phyloP scores from a whole-genome alignment of 2,329 filamentous ascomycete species.

The Ophiostoma quercus region DNA sequence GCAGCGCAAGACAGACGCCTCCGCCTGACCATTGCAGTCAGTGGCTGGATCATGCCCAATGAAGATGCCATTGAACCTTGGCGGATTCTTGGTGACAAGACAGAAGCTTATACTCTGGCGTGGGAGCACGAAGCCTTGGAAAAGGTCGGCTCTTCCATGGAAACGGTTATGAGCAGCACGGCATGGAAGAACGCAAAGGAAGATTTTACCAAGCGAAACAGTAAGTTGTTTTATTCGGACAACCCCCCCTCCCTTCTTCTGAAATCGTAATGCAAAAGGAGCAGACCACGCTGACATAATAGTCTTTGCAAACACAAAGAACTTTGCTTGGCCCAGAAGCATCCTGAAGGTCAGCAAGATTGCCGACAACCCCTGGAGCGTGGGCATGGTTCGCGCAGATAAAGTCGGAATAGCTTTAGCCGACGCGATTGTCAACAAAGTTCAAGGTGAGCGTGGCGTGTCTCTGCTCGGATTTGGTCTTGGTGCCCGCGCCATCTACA shows the following conservation, averaged over 20 bases:
- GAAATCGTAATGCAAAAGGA: too few relatives aligned
- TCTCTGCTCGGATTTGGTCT: constrained; percentile 78
- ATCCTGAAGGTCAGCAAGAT: constrained; percentile 66
- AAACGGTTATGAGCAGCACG: constrained; percentile 68
- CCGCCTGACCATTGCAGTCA: constrained; percentile 75
- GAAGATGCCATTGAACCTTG: constrained; percentile 73
- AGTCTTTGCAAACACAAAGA: constrained; percentile 16
- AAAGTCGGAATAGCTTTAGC: constrained; percentile 68
- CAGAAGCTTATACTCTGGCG: constrained; percentile 75
- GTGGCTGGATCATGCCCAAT: constrained; percentile 71
- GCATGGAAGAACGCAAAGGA: constrained; percentile 69
- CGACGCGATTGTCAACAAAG: constrained; percentile 73
- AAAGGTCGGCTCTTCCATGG: constrained; percentile 72
- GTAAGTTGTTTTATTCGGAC: constrained; percentile 36
- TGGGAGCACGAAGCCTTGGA: constrained; percentile 77
- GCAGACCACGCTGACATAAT: neutral
- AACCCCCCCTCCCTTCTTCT: too few relatives aligned
- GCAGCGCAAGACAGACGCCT: constrained; percentile 60
- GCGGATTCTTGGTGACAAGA: constrained; percentile 65
- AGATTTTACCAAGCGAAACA: constrained; percentile 43
- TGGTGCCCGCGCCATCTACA: constrained; percentile 76
- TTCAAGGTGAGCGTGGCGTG: constrained; percentile 76
- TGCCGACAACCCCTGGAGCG: constrained; percentile 75
- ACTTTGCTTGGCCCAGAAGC: constrained; percentile 50
- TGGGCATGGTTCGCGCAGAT: constrained; percentile 69